phyloP scores from a whole-genome alignment of 2,329 filamentous ascomycete genomes.

The Colletotrichum kahawae region DNA sequence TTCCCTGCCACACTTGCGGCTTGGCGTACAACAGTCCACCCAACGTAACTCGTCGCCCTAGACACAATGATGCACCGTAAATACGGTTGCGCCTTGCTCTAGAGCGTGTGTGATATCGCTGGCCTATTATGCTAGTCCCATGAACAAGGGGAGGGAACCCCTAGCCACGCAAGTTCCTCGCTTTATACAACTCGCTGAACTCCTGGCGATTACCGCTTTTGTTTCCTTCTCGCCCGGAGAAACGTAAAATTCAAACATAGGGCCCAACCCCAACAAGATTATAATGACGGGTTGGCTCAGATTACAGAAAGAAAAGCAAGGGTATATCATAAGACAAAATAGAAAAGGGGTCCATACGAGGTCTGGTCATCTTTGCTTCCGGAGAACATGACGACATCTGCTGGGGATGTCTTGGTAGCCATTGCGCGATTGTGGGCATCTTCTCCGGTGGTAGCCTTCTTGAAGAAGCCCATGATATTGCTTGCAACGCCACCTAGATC shows the following conservation, averaged over 20 bases:
- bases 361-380: conserved; percentile 97
- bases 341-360: conserved; percentile 62
- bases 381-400: conserved; percentile 97
- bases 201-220: not conserved
- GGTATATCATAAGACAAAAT: conserved; percentile 19
- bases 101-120: conserved; percentile 37
- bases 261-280: not conserved
- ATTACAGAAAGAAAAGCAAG: not conserved
- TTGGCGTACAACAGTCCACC: conserved; percentile 20
- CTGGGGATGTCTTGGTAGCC: conserved; percentile 89
- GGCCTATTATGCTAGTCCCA: not conserved
- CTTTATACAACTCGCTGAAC: not conserved
- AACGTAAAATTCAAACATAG: not conserved
- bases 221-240: not conserved
- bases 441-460: conserved; percentile 83
- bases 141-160: no score
- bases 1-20: conserved; percentile 1
- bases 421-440: conserved; percentile 82
- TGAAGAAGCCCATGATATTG: conserved; percentile 82
- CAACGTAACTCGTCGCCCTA: conserved; percentile 54
- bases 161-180: not conserved
- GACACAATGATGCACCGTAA: conserved; percentile 42
- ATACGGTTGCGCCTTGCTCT: conserved; percentile 41
- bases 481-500: conserved; percentile 84
- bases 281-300: not conserved